Conservation (phyloP, 176 grass and related monocot species). For the Chrysopogon serrulatus region DNA sequence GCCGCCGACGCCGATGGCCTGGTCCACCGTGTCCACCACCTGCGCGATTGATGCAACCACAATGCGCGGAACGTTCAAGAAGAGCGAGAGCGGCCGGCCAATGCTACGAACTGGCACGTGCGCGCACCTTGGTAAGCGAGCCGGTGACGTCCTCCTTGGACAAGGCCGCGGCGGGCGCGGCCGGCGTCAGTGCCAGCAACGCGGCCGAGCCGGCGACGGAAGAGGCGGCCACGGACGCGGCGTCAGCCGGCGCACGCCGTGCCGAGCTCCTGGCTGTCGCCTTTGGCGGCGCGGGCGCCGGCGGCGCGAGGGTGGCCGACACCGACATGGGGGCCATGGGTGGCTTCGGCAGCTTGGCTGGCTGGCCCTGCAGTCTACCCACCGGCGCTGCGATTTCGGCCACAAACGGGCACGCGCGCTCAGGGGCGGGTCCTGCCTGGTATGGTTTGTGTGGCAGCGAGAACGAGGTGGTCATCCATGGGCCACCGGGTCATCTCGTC, state of each 20-base stretch:
- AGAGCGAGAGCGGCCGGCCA: neutral
- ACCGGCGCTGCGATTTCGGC: conserved; percentile 11
- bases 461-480: too few relatives aligned
- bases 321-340: conserved; percentile 39
- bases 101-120: neutral
- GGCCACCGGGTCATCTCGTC: too few relatives aligned
- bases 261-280: conserved; percentile 3
- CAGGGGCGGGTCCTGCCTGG: neutral
- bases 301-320: conserved; percentile 11
- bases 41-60: neutral
- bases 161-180: conserved; percentile 48
- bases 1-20: conserved; percentile 41
- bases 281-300: conserved; percentile 9
- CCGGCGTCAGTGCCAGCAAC: conserved; percentile 19
- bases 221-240: neutral
- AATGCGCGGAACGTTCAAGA: neutral
- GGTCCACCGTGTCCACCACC: conserved; percentile 70
- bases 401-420: conserved; percentile 4
- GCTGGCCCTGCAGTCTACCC: conserved; percentile 11
- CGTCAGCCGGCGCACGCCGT: conserved; percentile 17
- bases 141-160: conserved; percentile 73
- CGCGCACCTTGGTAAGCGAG: conserved; percentile 61
- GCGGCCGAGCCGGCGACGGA: neutral
- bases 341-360: conserved; percentile 13
- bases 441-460: too few relatives aligned